Percentiles rank a stretch among this genome's conserved stretches.
phyloP scores from a whole-genome alignment of 2,329 filamentous ascomycete species.

The Monosporascus ibericus region DNA sequence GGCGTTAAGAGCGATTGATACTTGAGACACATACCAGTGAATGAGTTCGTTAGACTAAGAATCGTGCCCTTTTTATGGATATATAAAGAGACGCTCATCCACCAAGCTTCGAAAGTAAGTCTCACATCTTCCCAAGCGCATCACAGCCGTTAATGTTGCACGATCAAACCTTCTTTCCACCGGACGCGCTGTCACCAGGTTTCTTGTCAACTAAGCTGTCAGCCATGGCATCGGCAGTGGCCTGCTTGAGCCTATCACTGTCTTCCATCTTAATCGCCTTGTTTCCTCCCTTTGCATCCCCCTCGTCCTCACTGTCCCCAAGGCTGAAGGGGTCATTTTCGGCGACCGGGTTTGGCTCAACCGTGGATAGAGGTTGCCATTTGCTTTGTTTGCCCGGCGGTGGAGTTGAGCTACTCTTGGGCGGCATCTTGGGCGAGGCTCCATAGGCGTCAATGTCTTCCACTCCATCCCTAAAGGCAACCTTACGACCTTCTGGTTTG shows the following conservation, averaged over 20 bases:
- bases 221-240: constrained; percentile 55
- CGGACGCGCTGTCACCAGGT: constrained; percentile 12
- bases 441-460: constrained; percentile 81
- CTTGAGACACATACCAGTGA: no score
- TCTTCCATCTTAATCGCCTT: constrained; percentile 49
- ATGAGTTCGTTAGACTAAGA: no score
- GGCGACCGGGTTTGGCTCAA: constrained; percentile 76
- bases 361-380: constrained; percentile 87
- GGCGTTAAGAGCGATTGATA: no score
- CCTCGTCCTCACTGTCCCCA: constrained; percentile 92
- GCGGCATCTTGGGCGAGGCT: constrained; percentile 49
- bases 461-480: constrained; percentile 55
- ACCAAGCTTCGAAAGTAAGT: no score
- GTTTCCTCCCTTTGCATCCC: constrained; percentile 61
- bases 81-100: no score
- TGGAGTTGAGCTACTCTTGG: constrained; percentile 42
- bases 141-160: background rate
- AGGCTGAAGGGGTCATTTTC: constrained; percentile 97
- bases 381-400: constrained; percentile 71
- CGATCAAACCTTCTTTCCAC: constrained; percentile 13
- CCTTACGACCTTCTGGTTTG: constrained; percentile 44
- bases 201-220: constrained; percentile 45
- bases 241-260: constrained; percentile 58
- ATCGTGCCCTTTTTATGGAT: no score
- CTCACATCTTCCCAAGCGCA: no score